Evolutionary conservation across 169 alveolate genomes (phyloP), one percentile per base, ranked within the genome.

Genomic region (Theileria annulata): DNA sequence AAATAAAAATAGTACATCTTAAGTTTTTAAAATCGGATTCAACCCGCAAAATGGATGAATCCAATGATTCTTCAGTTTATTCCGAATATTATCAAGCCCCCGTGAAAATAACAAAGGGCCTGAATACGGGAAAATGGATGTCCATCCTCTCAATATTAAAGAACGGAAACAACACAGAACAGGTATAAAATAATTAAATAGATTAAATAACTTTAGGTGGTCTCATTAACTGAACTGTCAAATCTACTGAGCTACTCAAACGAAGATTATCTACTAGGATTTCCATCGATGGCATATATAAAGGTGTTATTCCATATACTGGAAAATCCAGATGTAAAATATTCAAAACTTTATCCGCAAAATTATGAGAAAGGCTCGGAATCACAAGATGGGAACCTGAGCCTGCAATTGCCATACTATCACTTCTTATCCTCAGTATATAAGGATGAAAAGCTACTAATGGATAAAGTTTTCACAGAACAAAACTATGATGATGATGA

Each of bases 201-300:
- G 6, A 13, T 23, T 30, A 68, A 30, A 8, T 13, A 28, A 1
- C 8, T 47, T 68, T 31, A 68, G 75, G 25, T 82, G 59, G 13
- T 75, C 15, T 47, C 75, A 2, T 70, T 82, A 9, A 71, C 74
- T 17, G 88, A 82, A 60, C 54, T 82, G 12, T 75, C 85, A 8
- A 31, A 56, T 12, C 37, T 48, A 13, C 69, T 82, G 62, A 82
- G 88, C 30, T 82, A 75, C 71, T 69, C 88, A 28, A 76, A 5
- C 42, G 88, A 82, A 58, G 88, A 82, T 0, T 35, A 31, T 31
- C 30, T 82, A 69, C 49, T 75, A 0, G 88, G 88, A 23, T 82
- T 82, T 28, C 85, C 88, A 1, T 30, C 88, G 4, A 75, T 78
- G 80, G 63, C 21, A 48, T 82, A 75, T 64, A 25, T 82, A 13